Conservation (phyloP, 768 basidiomycete genomes). For the Xerocomellus amylosporus region DNA sequence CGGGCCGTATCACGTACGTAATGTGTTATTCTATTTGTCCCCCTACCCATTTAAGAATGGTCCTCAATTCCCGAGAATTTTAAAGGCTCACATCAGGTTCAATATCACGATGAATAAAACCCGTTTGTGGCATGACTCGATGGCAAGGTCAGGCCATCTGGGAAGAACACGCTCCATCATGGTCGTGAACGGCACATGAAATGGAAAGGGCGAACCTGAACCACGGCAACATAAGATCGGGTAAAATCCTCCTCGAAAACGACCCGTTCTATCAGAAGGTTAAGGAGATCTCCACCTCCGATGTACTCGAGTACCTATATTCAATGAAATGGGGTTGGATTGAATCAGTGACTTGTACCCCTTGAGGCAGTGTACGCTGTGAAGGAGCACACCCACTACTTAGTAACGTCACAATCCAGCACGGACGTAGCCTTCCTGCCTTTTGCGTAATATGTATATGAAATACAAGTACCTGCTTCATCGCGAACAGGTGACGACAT, state of each 20-base stretch:
- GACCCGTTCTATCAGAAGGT: constrained; percentile 89
- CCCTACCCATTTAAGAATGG: constrained; percentile 24
- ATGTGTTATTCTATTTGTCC: no score
- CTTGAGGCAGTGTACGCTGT: constrained; percentile 18
- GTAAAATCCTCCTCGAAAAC: constrained; percentile 89
- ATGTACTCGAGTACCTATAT: constrained; percentile 86
- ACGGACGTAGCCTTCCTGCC: constrained; percentile 95
- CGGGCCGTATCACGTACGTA: no score
- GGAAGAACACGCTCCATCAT: constrained; percentile 28
- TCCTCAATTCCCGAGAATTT: constrained; percentile 29
- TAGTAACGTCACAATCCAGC: constrained; percentile 97
- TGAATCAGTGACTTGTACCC: constrained; percentile 42
- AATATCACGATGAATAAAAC: constrained; percentile 98
- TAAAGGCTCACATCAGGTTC: constrained; percentile 75
- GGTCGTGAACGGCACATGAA: constrained; percentile 19
- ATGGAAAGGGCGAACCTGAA: constrained; percentile 52
- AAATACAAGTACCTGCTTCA: constrained; percentile 79
- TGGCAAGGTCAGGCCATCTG: constrained; percentile 94
- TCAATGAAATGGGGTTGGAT: constrained; percentile 52
- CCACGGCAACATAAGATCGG: constrained; percentile 92
- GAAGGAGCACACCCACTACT: no score
- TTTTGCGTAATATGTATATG: constrained; percentile 84
- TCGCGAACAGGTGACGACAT: constrained; percentile 86
- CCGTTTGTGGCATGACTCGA: constrained; percentile 90
- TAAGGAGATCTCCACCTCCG: constrained; percentile 95